Percentiles rank a stretch among this genome's conserved stretches.
phyloP scores from a whole-genome alignment of 2,329 filamentous ascomycete species.

The Gliomastix tumulicola region DNA sequence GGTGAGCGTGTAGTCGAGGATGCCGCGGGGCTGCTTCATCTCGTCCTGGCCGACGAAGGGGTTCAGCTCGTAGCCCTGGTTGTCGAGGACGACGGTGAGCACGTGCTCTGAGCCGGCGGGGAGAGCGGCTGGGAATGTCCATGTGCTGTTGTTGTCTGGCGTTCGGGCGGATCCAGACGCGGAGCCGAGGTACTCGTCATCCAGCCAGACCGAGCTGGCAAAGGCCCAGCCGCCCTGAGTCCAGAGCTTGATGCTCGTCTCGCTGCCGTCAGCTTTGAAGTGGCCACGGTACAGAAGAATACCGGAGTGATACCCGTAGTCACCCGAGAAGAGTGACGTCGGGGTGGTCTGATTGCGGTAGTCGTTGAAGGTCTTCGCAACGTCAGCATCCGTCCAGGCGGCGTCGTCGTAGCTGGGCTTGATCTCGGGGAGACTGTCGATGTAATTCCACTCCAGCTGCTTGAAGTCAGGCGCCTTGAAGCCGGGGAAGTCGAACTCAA shows the following conservation, averaged over 20 bases:
- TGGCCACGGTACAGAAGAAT: conserved; percentile 58
- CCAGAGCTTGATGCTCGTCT: conserved; percentile 43
- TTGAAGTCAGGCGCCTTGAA: conserved; percentile 11
- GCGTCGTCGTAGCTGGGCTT: conserved; percentile 22
- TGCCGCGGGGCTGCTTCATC: conserved; percentile 52
- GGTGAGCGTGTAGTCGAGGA: conserved; percentile 47
- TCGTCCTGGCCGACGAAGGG: conserved; percentile 45
- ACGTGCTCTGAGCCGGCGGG: conserved; percentile 45
- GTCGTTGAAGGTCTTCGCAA: conserved; percentile 16
- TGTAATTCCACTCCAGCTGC: conserved; percentile 14
- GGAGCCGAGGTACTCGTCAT: conserved; percentile 51
- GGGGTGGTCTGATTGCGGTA: conserved; percentile 43
- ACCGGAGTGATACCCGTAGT: conserved; percentile 65
- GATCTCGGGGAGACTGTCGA: conserved; percentile 13
- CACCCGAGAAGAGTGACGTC: conserved; percentile 54
- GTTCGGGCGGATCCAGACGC: conserved; percentile 45
- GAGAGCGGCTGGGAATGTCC: conserved; percentile 45
- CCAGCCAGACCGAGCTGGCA: conserved; percentile 56
- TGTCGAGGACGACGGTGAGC: conserved; percentile 61
- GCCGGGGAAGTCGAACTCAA: conserved; percentile 7
- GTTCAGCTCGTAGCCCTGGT: conserved; percentile 61
- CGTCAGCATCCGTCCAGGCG: conserved; percentile 33
- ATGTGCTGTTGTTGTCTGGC: conserved; percentile 42
- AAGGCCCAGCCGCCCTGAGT: conserved; percentile 60
- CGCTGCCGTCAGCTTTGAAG: conserved; percentile 54